Conservation (phyloP, 2,329 filamentous ascomycete species). For the Periconia sp. region DNA sequence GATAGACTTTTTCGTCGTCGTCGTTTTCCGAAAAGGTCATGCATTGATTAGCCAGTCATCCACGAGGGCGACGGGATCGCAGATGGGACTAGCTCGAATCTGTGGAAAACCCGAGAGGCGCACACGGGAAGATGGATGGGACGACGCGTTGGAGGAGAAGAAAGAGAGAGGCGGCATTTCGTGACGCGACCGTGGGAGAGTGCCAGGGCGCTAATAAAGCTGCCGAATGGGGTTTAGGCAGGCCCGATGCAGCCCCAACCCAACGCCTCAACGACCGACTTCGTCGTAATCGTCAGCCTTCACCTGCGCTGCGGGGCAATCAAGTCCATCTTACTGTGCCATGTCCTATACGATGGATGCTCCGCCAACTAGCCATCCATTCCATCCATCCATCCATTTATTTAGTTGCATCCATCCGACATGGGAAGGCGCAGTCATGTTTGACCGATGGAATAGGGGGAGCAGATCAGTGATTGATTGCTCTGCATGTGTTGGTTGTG, state of each 20-base stretch:
- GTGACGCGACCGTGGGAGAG: constrained; percentile 23
- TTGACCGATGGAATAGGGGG: too few species aligned
- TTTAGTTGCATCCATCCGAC: background rate
- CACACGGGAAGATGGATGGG: constrained; percentile 1
- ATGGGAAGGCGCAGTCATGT: too few species aligned
- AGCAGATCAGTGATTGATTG: too few species aligned
- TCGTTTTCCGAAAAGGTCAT: too few species aligned
- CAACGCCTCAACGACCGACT: constrained; percentile 21
- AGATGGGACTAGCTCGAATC: too few species aligned
- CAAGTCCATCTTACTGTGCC: background rate
- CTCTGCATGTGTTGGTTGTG: too few species aligned
- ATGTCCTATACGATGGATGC: background rate
- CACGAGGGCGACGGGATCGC: background rate
- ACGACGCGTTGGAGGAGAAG: too few species aligned
- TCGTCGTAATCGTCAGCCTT: constrained; percentile 25
- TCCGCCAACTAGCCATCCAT: background rate
- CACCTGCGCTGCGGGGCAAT: constrained; percentile 14
- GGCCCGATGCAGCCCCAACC: constrained; percentile 19
- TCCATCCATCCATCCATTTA: background rate
- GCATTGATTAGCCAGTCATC: constrained; percentile 12
- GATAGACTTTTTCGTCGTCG: constrained; percentile 17
- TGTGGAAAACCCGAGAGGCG: constrained; percentile 23
- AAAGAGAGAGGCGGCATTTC: constrained; percentile 31
- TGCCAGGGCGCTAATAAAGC: constrained; percentile 25
- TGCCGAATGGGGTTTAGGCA: constrained; percentile 29